Evolutionary conservation across 2,329 filamentous ascomycete species (phyloP).

Genomic region (Aspergillus amoenus): DNA sequence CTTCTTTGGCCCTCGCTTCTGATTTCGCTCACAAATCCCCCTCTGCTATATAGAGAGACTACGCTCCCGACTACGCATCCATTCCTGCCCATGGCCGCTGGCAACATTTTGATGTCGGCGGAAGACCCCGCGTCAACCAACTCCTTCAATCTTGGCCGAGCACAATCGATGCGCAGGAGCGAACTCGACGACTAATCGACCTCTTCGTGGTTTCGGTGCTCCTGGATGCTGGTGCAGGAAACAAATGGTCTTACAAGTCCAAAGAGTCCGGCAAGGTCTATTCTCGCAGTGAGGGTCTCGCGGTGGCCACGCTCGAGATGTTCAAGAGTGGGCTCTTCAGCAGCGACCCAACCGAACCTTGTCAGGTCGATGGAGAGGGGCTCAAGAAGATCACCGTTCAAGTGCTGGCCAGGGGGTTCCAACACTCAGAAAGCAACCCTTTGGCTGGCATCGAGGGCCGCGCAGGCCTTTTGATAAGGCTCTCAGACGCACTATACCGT

Average conservation of each 20-base stretch:
- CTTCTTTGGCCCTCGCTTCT: neutral
- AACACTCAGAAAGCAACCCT: conserved; percentile 76
- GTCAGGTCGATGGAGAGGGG: conserved; percentile 83
- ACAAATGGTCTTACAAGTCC: conserved; percentile 88
- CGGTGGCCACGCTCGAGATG: conserved; percentile 79
- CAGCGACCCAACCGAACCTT: conserved; percentile 74
- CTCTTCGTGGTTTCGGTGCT: conserved; percentile 63
- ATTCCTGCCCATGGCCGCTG: conserved; percentile 82
- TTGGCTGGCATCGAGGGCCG: conserved; percentile 84
- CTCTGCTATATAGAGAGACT: conserved; percentile 59
- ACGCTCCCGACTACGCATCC: conserved; percentile 63
- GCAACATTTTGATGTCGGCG: conserved; percentile 64
- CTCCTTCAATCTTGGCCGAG: conserved; percentile 53
- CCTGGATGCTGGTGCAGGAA: conserved; percentile 76
- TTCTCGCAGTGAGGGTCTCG: conserved; percentile 82
- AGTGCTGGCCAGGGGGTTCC: conserved; percentile 75
- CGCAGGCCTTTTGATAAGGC: conserved; percentile 71
- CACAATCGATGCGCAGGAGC: conserved; percentile 49
- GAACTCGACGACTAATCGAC: conserved; percentile 58
- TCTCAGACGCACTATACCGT: conserved; percentile 75
- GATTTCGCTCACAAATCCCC: neutral
- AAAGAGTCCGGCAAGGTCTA: conserved; percentile 82
- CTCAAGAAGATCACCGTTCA: conserved; percentile 73
- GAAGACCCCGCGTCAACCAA: conserved; percentile 52
- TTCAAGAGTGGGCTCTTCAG: conserved; percentile 91